phyloP scores from a whole-genome alignment of 2,329 filamentous ascomycete genomes.

The Alternaria conjuncta region DNA sequence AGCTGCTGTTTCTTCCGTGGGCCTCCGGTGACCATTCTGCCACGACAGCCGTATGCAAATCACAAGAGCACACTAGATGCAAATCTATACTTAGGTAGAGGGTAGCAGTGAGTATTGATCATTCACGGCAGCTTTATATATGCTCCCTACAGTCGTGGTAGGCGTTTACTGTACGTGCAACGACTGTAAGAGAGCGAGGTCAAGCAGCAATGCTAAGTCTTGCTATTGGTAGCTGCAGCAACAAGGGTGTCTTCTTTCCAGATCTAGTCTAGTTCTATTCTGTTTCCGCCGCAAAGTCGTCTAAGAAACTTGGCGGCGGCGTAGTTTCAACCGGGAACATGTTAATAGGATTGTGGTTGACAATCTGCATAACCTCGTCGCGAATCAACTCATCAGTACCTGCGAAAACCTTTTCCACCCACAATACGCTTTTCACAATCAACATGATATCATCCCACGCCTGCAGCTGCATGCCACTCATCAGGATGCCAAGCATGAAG shows the following conservation, averaged over 20 bases:
- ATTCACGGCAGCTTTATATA: not conserved
- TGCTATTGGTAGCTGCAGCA: constrained; percentile 10
- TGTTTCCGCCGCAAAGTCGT: constrained; percentile 9
- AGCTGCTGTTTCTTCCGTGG: not conserved
- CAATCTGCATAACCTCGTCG: constrained; percentile 35
- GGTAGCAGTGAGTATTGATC: not conserved
- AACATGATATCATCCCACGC: constrained; percentile 33
- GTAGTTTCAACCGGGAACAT: constrained; percentile 4
- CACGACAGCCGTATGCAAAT: not conserved
- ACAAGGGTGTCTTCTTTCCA: constrained; percentile 16
- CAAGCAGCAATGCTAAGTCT: not conserved
- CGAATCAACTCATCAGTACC: constrained; percentile 30
- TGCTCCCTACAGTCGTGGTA: not conserved
- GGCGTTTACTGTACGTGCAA: not conserved
- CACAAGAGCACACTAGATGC: not conserved
- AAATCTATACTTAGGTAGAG: not conserved
- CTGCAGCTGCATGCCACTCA: constrained; percentile 27
- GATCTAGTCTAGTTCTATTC: constrained; percentile 18
- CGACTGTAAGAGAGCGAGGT: not conserved
- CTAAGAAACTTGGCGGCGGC: constrained; percentile 4
- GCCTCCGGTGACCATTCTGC: not conserved
- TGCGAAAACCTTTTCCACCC: constrained; percentile 37
- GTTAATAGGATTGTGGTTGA: constrained; percentile 13
- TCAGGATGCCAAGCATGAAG: constrained; percentile 35
- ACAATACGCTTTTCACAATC: constrained; percentile 36